phyloP scores from a whole-genome alignment of 139 green algal genomes.

The Astrephomene gubernaculifera region DNA sequence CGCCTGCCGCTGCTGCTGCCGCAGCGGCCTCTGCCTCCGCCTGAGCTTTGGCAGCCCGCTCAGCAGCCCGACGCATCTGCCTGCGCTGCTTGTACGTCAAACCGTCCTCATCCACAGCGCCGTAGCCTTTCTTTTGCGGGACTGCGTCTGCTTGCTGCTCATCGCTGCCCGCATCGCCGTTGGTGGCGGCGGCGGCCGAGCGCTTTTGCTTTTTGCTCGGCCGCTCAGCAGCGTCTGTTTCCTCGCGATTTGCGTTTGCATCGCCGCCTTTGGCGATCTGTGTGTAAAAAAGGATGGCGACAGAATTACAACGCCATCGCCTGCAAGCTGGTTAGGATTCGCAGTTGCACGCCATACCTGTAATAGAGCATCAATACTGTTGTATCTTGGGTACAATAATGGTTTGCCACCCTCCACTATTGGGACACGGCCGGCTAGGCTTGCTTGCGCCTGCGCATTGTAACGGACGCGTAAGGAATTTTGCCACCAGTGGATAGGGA shows the following conservation, averaged over 20 bases:
- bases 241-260: background rate
- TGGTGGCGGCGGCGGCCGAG: background rate
- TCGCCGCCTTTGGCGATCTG: slow-evolving; percentile 5
- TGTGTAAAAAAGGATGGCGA: background rate
- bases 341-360: background rate
- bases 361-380: slow-evolving; percentile 12
- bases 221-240: background rate
- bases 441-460: background rate
- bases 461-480: background rate
- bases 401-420: slow-evolving; percentile 8
- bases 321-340: background rate
- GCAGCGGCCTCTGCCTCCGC: slow-evolving; percentile 36
- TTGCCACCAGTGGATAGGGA: background rate
- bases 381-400: slow-evolving; percentile 27
- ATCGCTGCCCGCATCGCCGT: background rate
- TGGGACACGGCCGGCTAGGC: slow-evolving; percentile 3
- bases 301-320: background rate
- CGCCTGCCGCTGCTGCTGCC: background rate
- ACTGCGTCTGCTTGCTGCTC: background rate
- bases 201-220: slow-evolving; percentile 42
- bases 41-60: slow-evolving; percentile 19
- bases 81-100: slow-evolving; percentile 42
- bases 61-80: slow-evolving; percentile 20
- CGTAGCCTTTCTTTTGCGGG: background rate
- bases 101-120: background rate